phyloP scores from a whole-genome alignment of 2,329 filamentous ascomycete genomes.

The Seiridium cupressi region DNA sequence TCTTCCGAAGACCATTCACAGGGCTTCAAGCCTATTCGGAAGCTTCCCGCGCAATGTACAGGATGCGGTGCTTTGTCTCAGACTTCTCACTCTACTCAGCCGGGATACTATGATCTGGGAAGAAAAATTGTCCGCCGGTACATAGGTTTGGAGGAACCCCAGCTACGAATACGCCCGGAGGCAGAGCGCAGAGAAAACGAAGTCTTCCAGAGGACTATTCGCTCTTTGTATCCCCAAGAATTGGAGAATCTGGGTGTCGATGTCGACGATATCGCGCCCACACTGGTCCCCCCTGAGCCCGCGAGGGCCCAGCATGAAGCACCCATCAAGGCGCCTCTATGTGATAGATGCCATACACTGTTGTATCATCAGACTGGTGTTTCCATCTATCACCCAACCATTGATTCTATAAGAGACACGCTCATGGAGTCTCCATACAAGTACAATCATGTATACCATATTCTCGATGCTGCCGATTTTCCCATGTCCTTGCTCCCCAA shows the following conservation, averaged over 20 bases:
- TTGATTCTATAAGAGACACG: constrained; percentile 78
- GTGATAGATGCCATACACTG: constrained; percentile 83
- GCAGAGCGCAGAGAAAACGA: constrained; percentile 37
- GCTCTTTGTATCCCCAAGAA: constrained; percentile 36
- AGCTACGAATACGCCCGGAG: constrained; percentile 7
- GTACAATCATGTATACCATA: constrained; percentile 92
- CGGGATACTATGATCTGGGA: constrained; percentile 55
- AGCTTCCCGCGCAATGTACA: constrained; percentile 56
- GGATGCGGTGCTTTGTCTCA: constrained; percentile 67
- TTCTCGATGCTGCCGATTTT: constrained; percentile 94
- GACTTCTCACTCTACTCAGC: constrained; percentile 44
- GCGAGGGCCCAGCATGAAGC: constrained; percentile 8
- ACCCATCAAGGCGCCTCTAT: constrained; percentile 57
- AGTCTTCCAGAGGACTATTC: constrained; percentile 45
- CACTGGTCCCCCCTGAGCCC: constrained; percentile 20
- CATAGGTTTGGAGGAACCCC: constrained; percentile 32
- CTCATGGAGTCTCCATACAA: constrained; percentile 86
- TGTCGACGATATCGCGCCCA: constrained; percentile 32
- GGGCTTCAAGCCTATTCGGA: constrained; percentile 10
- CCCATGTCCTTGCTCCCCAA: constrained; percentile 87
- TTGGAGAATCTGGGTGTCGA: constrained; percentile 47
- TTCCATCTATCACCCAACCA: constrained; percentile 75
- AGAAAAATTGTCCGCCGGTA: constrained; percentile 52
- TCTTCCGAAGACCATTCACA: not conserved
- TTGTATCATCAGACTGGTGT: constrained; percentile 70